Evolutionary conservation across 371 early-diverging fungal species (phyloP), one percentile per base, ranked within the genome.

Genomic region (Syncephalastrum monosporum): DNA sequence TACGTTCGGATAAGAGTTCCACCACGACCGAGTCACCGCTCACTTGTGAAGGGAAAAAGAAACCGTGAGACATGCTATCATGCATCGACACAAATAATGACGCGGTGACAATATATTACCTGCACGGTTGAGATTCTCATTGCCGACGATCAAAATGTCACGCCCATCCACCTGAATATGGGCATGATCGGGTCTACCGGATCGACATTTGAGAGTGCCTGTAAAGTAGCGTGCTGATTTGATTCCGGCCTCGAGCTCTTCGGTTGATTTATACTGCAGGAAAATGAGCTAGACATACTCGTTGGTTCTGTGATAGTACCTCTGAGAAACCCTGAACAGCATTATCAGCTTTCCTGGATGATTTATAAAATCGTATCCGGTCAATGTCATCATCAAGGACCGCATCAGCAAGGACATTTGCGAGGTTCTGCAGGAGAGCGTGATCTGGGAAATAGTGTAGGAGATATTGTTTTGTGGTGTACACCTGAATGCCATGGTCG

Each of bases 21-120:
- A 93, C 87, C 5, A 90, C 92, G 4, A 94, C 93, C 6, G 81
- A 53, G 60, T 96, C 96, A 8, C 95, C 96, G 24, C 91, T 84
- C 24, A 91, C 87, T 79, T 33, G 38, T 24, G 21, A 14, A 23
- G 46, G 24, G 21, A 16, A 46, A 25, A 38, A 4, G 16, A 47
- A 42, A 42, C 10, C 38, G 8, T 33, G 38, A 33, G 38, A 33
- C 38, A 10, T 33, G 5, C 10, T 33, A 10, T 33, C 10, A 33
- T 33, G 38, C 8, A 5, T 33, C 2, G 2, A 33, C 8, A 33
- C 38, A 33, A 33, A 33, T 33, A 33, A 33, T 33, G 38, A 33
- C 38, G 38, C 38, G 10, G 38, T 33, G 12, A 10, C 8, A 41
- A 38, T 56, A 19, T n/a, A 24, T 56, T 69, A 76, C 80, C 80